These are phyloP conservation scores for Podila minutissima DNA, from an alignment of 192 early-diverging fungal genomes.

Conservation along the genomic window DNA sequence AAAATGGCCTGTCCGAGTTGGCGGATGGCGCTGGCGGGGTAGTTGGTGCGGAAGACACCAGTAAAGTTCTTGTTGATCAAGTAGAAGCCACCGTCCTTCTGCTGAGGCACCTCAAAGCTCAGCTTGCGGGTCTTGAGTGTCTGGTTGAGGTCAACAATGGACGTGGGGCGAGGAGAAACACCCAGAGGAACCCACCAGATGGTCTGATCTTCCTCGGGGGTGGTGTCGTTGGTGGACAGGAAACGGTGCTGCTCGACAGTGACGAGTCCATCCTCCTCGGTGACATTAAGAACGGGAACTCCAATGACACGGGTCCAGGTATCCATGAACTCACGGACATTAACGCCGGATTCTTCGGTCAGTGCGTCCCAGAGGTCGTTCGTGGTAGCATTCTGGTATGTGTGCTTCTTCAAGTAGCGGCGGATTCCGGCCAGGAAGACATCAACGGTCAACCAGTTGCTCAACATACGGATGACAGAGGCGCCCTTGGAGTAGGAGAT, in stretches of 20 bases:
- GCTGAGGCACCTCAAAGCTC: constrained; percentile 53
- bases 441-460: constrained; percentile 55
- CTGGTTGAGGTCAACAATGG: constrained; percentile 15
- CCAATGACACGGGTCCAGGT: constrained; percentile 76
- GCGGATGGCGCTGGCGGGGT: constrained; percentile 59
- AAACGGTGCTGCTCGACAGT: constrained; percentile 73
- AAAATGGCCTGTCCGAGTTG: constrained; percentile 61
- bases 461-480: constrained; percentile 83
- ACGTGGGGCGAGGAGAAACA: constrained; percentile 60
- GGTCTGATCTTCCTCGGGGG: constrained; percentile 68
- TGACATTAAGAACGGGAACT: constrained; percentile 73
- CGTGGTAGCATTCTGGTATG: constrained; percentile 72
- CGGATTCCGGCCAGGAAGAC: constrained; percentile 58
- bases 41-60: constrained; percentile 89
- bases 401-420: constrained; percentile 67
- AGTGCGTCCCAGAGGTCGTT: constrained; percentile 77
- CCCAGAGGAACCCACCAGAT: constrained; percentile 84
- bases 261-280: constrained; percentile 56
- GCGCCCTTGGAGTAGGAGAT: constrained; percentile 85
- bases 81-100: constrained; percentile 59
- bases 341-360: constrained; percentile 60
- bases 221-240: constrained; percentile 70
- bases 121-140: constrained; percentile 56
- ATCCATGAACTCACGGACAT: constrained; percentile 73
- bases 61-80: constrained; percentile 85